Evolutionary conservation across 2,329 filamentous ascomycete genomes (phyloP).

Genomic region (Albifimbria verrucaria): DNA sequence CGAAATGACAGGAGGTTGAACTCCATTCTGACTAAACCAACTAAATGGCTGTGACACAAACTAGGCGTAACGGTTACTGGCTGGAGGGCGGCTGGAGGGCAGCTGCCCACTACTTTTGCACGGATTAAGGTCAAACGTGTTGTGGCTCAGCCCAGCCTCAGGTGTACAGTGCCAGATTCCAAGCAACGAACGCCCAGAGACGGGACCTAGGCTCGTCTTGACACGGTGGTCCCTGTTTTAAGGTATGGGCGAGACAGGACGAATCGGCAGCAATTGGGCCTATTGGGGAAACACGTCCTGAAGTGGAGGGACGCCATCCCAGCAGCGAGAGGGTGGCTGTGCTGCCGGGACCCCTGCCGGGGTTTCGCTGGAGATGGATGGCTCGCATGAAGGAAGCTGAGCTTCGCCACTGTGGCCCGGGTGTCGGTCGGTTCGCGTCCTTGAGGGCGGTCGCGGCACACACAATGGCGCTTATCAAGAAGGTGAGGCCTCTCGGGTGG

Average conservation of each 20-base stretch:
- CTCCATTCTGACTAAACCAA: not conserved
- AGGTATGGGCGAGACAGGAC: too few species aligned
- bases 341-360: not conserved
- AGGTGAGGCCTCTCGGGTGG: too few species aligned
- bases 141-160: not conserved
- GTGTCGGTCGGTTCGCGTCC: not conserved
- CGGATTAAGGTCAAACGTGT: not conserved
- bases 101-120: too few species aligned
- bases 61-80: too few species aligned
- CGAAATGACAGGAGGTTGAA: not conserved
- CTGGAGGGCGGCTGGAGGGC: too few species aligned
- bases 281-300: too few species aligned
- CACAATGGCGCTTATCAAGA: too few species aligned
- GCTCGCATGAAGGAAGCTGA: not conserved
- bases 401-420: not conserved
- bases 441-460: not conserved
- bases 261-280: too few species aligned
- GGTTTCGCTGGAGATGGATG: not conserved
- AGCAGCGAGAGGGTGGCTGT: not conserved
- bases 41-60: not conserved
- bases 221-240: too few species aligned
- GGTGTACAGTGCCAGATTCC: not conserved
- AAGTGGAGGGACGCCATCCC: too few species aligned
- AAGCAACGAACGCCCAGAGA: not conserved
- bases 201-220: too few species aligned